These are phyloP conservation scores for Hebeloma cylindrosporum DNA, from an alignment of 768 basidiomycete genomes.

Conservation along the genomic window DNA sequence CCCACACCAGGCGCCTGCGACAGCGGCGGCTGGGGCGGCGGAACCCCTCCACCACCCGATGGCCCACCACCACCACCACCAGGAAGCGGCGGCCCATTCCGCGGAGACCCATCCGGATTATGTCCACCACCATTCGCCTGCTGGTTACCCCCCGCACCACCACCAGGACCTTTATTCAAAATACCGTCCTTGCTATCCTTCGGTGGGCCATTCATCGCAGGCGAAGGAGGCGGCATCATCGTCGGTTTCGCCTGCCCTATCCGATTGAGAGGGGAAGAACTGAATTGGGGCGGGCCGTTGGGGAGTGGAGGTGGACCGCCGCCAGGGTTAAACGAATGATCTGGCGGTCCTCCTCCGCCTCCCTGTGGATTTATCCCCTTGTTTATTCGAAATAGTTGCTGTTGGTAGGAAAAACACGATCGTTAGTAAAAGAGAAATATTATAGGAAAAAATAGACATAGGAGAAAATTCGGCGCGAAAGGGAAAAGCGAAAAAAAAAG, in stretches of 20 bases:
- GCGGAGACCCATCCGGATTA: conserved; percentile 3
- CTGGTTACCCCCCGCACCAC: not conserved
- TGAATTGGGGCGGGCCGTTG: conserved; percentile 10
- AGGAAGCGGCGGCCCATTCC: conserved; percentile 1
- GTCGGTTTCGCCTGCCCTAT: conserved; percentile 10
- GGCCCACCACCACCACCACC: not conserved
- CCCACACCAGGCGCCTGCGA: conserved; percentile 8
- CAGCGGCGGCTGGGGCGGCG: conserved; percentile 4
- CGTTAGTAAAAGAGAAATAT: too few relatives aligned
- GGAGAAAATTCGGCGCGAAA: not conserved
- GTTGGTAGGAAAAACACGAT: too few relatives aligned
- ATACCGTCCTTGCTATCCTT: conserved; percentile 14
- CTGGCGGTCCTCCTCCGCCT: too few relatives aligned
- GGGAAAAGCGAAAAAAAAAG: not conserved
- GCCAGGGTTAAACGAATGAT: not conserved
- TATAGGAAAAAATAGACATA: too few relatives aligned
- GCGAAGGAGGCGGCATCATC: conserved; percentile 16
- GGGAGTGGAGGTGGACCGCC: too few relatives aligned
- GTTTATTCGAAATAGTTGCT: conserved; percentile 4
- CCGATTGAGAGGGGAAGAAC: conserved; percentile 7
- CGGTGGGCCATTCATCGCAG: conserved; percentile 16
- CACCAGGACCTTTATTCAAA: conserved; percentile 1
- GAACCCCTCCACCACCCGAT: not conserved
- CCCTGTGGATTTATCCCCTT: too few relatives aligned
- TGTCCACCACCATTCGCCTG: not conserved